These are phyloP conservation scores for Pythium scleroteichum DNA, from an alignment of 352 stramenopile species.

Conservation along the genomic window DNA sequence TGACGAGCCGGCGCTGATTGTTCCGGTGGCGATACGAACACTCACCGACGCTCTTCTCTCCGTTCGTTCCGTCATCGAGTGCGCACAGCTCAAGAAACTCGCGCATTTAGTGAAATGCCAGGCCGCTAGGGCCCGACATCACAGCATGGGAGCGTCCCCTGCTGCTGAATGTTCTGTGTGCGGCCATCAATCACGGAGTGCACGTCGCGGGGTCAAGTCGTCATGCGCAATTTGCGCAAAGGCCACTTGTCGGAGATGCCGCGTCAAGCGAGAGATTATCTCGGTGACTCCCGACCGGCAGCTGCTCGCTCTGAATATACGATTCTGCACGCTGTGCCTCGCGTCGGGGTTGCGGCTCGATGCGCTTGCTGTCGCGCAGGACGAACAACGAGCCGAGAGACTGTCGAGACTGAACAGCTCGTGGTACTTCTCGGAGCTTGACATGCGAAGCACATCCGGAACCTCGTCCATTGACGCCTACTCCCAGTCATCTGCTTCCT, in stretches of 20 bases:
- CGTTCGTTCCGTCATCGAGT: conserved; percentile 37
- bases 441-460: no score
- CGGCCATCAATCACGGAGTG: neutral
- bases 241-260: conserved; percentile 11
- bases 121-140: neutral
- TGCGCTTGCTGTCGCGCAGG: neutral
- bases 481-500: no score
- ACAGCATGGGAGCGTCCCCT: neutral
- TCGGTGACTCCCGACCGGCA: conserved; percentile 3
- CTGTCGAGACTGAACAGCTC: neutral
- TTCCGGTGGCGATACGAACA: conserved; percentile 34
- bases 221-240: conserved; percentile 7
- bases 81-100: conserved; percentile 58
- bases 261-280: neutral
- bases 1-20: conserved; percentile 27
- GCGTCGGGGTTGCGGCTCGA: neutral
- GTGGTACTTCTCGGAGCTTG: no score
- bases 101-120: conserved; percentile 37
- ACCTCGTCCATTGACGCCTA: neutral
- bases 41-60: conserved; percentile 39
- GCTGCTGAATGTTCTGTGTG: conserved; percentile 6
- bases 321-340: conserved; percentile 14
- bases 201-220: conserved; percentile 11
- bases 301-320: conserved; percentile 3
- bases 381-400: neutral